phyloP scores from a whole-genome alignment of 2,329 filamentous ascomycete genomes.

The Xylariales sp. region DNA sequence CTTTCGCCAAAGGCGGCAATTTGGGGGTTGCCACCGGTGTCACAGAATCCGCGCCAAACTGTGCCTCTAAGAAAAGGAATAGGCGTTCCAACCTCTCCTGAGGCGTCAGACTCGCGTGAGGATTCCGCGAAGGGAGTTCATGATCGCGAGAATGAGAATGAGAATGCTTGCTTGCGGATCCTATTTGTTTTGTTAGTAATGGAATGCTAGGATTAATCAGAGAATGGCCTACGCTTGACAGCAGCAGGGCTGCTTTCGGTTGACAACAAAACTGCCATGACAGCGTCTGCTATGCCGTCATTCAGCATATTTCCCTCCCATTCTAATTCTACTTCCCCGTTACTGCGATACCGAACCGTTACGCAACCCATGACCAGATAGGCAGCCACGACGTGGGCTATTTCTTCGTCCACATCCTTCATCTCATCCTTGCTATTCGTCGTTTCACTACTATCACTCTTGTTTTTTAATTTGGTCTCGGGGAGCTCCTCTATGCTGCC shows the following conservation, averaged over 20 bases:
- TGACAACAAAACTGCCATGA: constrained; percentile 90
- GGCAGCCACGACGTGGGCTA: constrained; percentile 64
- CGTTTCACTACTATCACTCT: constrained; percentile 53
- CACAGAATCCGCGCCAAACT: constrained; percentile 89
- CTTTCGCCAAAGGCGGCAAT: constrained; percentile 56
- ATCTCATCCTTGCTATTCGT: constrained; percentile 50
- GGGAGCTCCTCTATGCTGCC: constrained; percentile 81
- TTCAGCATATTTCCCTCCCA: constrained; percentile 99
- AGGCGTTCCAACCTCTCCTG: constrained; percentile 85
- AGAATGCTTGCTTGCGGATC: constrained; percentile 68
- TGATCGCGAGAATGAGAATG: constrained; percentile 64
- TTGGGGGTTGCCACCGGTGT: constrained; percentile 77
- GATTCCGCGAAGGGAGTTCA: constrained; percentile 68
- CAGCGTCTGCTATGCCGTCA: constrained; percentile 96
- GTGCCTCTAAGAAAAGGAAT: constrained; percentile 95
- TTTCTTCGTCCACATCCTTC: constrained; percentile 74
- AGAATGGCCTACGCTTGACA: constrained; percentile 78
- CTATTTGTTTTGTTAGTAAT: constrained; percentile 51
- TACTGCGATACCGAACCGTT: constrained; percentile 78
- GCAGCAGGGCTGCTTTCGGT: constrained; percentile 95
- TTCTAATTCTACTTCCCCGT: constrained; percentile 87
- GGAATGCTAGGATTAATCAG: constrained; percentile 10
- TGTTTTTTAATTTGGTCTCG: constrained; percentile 60
- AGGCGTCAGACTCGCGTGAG: constrained; percentile 77
- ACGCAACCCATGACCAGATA: constrained; percentile 91